Percentiles rank a stretch among this genome's conserved stretches.
Conservation (phyloP, 768 basidiomycete species). For the Boletus barrowsii region DNA sequence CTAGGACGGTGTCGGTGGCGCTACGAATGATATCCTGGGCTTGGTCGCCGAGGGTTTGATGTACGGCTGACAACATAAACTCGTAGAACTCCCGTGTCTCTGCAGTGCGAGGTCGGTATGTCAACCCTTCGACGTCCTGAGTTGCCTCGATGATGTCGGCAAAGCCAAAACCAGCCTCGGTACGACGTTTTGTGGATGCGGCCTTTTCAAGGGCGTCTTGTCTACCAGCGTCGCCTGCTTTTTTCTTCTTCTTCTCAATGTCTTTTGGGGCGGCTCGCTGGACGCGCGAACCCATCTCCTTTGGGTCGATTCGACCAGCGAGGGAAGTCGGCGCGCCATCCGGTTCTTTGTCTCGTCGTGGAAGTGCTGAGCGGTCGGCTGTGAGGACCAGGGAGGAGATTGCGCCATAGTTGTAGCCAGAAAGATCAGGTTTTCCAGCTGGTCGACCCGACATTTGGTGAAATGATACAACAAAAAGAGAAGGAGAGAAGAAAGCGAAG, state of each 20-base stretch:
- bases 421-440: conserved; percentile 69
- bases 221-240: conserved; percentile 51
- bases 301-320: conserved; percentile 83
- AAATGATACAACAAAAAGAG: conserved; percentile 3
- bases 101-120: conserved; percentile 88
- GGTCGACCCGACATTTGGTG: conserved; percentile 37
- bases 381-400: conserved; percentile 94
- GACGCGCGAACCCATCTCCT: conserved; percentile 92
- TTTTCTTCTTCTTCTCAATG: conserved; percentile 91
- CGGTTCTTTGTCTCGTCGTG: conserved; percentile 90
- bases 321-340: conserved; percentile 95
- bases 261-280: conserved; percentile 81
- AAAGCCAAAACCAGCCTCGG: conserved; percentile 71
- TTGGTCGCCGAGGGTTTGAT: conserved; percentile 85
- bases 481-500: neutral
- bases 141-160: conserved; percentile 94
- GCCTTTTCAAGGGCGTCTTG: conserved; percentile 59
- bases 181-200: conserved; percentile 50
- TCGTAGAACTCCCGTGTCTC: conserved; percentile 96
- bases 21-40: conserved; percentile 94
- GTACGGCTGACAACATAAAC: conserved; percentile 80
- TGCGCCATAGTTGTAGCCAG: conserved; percentile 93
- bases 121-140: conserved; percentile 87
- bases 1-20: conserved; percentile 90
- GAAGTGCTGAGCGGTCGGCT: conserved; percentile 78